Base-by-base conservation (phyloP, 2,329 filamentous ascomycete genomes). In the Capronia coronata region DNA sequence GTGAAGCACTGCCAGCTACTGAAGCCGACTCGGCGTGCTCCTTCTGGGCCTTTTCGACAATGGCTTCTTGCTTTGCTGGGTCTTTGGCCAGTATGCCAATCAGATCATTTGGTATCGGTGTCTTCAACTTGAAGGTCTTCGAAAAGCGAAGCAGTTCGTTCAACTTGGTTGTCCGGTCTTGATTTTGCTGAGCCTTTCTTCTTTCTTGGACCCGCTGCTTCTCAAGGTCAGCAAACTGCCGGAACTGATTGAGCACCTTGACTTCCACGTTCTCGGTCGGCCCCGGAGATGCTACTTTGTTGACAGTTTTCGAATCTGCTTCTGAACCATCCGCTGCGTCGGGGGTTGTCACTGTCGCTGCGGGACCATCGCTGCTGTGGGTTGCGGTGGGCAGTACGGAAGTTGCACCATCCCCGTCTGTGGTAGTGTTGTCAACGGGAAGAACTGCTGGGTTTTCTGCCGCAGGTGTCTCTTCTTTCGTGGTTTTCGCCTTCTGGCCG, bases 81-180 rank as follows among this genome's bases (percentile, higher is more conserved):
- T 98, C 93, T 66, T 97, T 98, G 51, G 93, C 91, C 53, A 98
- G 84, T 59, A 98, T 98, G 1, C 87, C 84, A 22, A 98, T 89
- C 29, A 98, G 71, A 67, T 98, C 93, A 44, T 80, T 83, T 1
- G 93, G 93, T 9, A 98, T 89, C 4, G 90, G 89, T 2, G 91
- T 96, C 43, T 86, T 84, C 14, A 98, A 78, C 71, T 97, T 97
- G 75, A 98, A 98, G 64, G 80, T 93, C 59, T 83, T 80, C 1
- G 93, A 88, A 67, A 98, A 98, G 64, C 91, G 95, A 75, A 93
- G 94, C 50, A 98, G 71, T 69, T 98, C 93, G 52, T 87, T 94
- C 54, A 98, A 69, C 68, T 94, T 96, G 57, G 93, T 82, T 59
- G 90, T 88, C 66, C 94, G 94, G 65, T 97, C 93, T 51, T 82